Percentiles rank a stretch among this genome's conserved stretches.
These are phyloP conservation scores for Saraca asoca DNA, from an alignment of 331 rosid genomes.

Conservation along the genomic window DNA sequence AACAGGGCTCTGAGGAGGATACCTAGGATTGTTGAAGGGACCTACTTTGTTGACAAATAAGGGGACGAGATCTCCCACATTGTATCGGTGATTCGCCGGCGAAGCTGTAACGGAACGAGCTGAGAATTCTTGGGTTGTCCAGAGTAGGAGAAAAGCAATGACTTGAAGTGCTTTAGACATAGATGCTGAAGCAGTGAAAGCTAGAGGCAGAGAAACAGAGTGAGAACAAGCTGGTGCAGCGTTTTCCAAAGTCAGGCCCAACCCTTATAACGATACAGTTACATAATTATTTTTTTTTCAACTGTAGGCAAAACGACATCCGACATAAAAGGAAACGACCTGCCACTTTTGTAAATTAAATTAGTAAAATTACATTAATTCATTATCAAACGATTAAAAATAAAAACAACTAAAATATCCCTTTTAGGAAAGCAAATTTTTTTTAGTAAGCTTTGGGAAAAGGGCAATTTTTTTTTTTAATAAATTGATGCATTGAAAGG, in stretches of 20 bases:
- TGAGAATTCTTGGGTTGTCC: constrained; percentile 25
- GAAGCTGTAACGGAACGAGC: constrained; percentile 43
- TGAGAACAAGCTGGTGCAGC: constrained; percentile 4
- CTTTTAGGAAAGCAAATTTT: no score
- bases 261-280: neutral
- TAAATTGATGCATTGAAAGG: no score
- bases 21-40: constrained; percentile 90
- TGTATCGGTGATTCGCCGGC: constrained; percentile 57
- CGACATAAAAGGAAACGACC: constrained; percentile 17
- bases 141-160: constrained; percentile 44
- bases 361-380: no score
- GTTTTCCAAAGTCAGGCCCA: constrained; percentile 18
- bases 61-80: constrained; percentile 59
- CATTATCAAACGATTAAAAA: no score
- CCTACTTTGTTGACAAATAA: constrained; percentile 81
- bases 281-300: neutral
- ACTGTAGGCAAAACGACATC: neutral
- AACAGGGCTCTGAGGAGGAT: constrained; percentile 14
- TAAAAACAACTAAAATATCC: no score
- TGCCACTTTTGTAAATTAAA: no score
- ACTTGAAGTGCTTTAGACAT: constrained; percentile 44
- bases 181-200: constrained; percentile 8
- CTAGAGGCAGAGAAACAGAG: constrained; percentile 28
- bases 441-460: no score
- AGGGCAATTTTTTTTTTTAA: no score